Percentiles rank a stretch among this genome's conserved stretches.
phyloP scores from a whole-genome alignment of 257 asterid genomes.

The Nicotiana sylvestris region DNA sequence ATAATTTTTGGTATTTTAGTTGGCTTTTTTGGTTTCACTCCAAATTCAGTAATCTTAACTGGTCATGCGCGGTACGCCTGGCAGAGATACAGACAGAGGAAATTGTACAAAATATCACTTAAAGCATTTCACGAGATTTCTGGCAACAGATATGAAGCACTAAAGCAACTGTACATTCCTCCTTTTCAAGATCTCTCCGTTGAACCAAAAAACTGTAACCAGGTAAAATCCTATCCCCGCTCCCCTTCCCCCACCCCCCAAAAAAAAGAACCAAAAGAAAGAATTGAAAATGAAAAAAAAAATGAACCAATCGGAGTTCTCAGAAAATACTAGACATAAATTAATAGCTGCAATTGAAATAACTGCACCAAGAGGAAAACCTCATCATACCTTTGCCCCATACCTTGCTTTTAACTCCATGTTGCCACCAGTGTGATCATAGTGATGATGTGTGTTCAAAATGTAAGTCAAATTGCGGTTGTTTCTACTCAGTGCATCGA shows the following conservation, averaged over 20 bases:
- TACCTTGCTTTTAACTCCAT: constrained; percentile 84
- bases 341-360: not conserved
- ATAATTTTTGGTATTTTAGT: not conserved
- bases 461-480: constrained; percentile 83
- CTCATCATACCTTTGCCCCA: constrained; percentile 86
- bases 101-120: not conserved
- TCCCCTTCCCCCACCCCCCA: too few relatives aligned
- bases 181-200: not conserved
- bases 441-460: constrained; percentile 91
- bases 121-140: not conserved
- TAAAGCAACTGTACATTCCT: not conserved
- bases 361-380: not conserved
- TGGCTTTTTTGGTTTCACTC: not conserved
- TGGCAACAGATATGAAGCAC: not conserved
- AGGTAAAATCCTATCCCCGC: not conserved
- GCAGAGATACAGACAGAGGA: not conserved
- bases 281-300: not conserved
- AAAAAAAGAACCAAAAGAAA: not conserved
- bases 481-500: constrained; percentile 65
- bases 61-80: not conserved
- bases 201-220: constrained; percentile 1
- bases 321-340: not conserved
- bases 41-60: not conserved
- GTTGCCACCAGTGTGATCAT: constrained; percentile 96
- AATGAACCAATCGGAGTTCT: not conserved